Percentiles rank a stretch among this genome's conserved stretches.
Conservation (phyloP, 371 early-diverging fungal species). For the Coemansia sp. region DNA sequence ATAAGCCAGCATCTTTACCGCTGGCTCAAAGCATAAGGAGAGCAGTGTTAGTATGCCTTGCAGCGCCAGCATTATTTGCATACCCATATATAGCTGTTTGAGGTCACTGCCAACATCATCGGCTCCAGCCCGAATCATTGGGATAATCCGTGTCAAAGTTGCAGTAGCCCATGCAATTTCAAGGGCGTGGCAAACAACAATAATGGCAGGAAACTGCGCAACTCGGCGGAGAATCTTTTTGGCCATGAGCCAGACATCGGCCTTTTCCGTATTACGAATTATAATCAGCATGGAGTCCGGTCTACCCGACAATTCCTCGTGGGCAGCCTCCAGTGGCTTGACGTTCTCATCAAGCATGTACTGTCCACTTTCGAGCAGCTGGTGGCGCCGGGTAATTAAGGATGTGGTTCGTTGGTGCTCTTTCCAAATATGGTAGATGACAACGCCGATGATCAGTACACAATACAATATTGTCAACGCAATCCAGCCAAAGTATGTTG, state of each 20-base stretch:
- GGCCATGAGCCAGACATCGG: constrained; percentile 19
- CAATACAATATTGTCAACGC: constrained; percentile 21
- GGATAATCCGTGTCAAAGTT: constrained; percentile 16
- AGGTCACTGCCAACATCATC: constrained; percentile 5
- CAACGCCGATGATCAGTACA: constrained; percentile 11
- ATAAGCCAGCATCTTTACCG: constrained; percentile 5
- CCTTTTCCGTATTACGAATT: constrained; percentile 8
- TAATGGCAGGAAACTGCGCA: constrained; percentile 29
- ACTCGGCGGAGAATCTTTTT: constrained; percentile 29
- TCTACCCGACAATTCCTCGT: not conserved
- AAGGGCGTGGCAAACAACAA: constrained; percentile 20
- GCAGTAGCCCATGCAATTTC: constrained; percentile 31
- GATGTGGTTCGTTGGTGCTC: constrained; percentile 11
- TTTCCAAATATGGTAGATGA: constrained; percentile 14
- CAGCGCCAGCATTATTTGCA: constrained; percentile 24
- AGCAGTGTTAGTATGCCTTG: constrained; percentile 23
- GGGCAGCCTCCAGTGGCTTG: not conserved
- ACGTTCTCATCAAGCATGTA: not conserved
- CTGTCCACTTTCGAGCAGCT: not conserved
- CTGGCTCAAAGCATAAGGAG: constrained; percentile 20
- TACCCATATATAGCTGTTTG: constrained; percentile 18
- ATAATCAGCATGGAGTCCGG: constrained; percentile 9
- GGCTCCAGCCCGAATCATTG: constrained; percentile 8
- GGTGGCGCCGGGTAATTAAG: constrained; percentile 8
- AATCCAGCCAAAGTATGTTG: constrained; percentile 28